Evolutionary conservation across 2,329 filamentous ascomycete species (phyloP).

Genomic region (Cordyceps militaris): DNA sequence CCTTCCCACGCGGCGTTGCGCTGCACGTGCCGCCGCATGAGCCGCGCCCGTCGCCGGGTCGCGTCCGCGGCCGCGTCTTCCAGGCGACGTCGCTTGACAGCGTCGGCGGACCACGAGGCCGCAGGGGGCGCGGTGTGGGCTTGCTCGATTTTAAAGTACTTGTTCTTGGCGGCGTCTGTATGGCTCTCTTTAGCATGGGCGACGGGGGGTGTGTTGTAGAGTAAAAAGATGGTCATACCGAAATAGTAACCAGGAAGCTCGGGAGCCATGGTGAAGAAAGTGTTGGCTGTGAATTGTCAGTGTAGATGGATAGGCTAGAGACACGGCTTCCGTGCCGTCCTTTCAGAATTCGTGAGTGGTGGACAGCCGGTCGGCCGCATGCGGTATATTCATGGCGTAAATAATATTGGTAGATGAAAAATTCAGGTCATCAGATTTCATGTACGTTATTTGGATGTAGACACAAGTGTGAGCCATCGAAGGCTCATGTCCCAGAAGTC

Average conservation of each 20-base stretch:
- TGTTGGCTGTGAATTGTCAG: not conserved
- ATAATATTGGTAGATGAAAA: not conserved
- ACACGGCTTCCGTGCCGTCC: not conserved
- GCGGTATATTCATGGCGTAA: not conserved
- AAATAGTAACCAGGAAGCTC: constrained; percentile 50
- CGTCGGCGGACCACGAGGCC: constrained; percentile 49
- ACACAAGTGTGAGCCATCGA: too few relatives aligned
- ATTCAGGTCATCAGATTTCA: not conserved
- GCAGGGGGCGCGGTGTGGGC: constrained; percentile 43
- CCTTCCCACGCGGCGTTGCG: constrained; percentile 27
- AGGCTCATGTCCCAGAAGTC: too few relatives aligned
- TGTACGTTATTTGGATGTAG: too few relatives aligned
- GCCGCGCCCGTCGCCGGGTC: constrained; percentile 21
- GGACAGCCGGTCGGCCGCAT: not conserved
- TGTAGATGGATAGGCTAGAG: not conserved
- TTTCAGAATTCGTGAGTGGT: not conserved
- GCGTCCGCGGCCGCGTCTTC: constrained; percentile 31
- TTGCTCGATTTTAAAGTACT: constrained; percentile 62
- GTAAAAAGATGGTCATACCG: constrained; percentile 29
- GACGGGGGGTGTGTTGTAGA: not conserved
- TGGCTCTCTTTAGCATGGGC: not conserved
- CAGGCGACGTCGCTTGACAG: constrained; percentile 49
- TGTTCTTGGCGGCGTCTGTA: constrained; percentile 49
- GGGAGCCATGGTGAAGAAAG: constrained; percentile 20
- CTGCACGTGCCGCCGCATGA: constrained; percentile 32